Conservation (phyloP, 2,329 filamentous ascomycete genomes). For the Fusarium virguliforme region DNA sequence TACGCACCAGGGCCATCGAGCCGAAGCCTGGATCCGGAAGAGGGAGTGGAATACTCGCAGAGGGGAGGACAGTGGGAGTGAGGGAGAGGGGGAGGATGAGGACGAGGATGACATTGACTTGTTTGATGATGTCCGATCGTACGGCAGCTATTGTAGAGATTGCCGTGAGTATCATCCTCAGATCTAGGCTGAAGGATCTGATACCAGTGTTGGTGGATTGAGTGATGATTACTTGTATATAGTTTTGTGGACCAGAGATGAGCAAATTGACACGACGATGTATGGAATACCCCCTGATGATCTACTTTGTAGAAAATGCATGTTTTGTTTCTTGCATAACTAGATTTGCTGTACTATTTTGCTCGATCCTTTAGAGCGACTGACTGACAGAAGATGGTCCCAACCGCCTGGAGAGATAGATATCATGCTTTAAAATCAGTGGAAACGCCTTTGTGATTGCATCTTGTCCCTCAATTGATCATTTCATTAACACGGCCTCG, state of each 20-base stretch:
- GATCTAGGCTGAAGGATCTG: neutral
- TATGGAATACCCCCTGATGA: neutral
- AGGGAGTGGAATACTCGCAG: neutral
- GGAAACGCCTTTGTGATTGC: constrained; percentile 40
- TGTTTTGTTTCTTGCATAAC: neutral
- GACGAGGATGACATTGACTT: constrained; percentile 27
- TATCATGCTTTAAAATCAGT: constrained; percentile 27
- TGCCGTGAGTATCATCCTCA: constrained; percentile 37
- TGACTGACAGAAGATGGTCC: constrained; percentile 46
- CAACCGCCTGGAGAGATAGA: constrained; percentile 17
- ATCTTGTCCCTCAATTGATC: constrained; percentile 37
- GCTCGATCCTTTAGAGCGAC: constrained; percentile 25
- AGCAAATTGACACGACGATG: constrained; percentile 9
- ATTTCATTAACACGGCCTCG: constrained; percentile 23
- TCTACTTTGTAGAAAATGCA: neutral
- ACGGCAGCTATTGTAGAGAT: constrained; percentile 13
- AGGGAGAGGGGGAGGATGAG: neutral
- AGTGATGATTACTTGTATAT: neutral
- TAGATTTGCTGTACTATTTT: constrained; percentile 4
- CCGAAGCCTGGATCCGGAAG: constrained; percentile 2
- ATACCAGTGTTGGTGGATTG: neutral
- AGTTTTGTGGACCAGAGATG: neutral
- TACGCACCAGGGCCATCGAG: constrained; percentile 40
- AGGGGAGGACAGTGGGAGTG: constrained; percentile 24
- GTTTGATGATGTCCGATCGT: constrained; percentile 24